A percentile compares a stretch with the other conserved stretches of the same genome.
Evolutionary conservation across 2,329 filamentous ascomycete genomes (phyloP).

Genomic region (Aspergillus fischeri): DNA sequence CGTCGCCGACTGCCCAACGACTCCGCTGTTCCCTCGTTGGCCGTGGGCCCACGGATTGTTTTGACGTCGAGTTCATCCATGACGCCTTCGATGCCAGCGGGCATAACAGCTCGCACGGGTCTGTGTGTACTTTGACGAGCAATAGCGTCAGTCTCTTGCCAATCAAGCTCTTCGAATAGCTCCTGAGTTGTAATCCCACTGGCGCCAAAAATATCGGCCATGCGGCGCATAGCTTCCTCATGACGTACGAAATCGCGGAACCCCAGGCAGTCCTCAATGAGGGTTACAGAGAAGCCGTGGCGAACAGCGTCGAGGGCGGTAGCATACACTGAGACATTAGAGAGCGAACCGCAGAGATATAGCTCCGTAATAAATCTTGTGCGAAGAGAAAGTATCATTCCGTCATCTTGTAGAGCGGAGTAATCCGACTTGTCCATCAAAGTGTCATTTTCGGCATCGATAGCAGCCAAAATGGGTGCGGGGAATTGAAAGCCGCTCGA

Average conservation of each 20-base stretch:
- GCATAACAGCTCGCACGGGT: conserved; percentile 13
- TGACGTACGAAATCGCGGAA: conserved; percentile 69
- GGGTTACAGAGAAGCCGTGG: conserved; percentile 80
- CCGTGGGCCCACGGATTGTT: conserved; percentile 7
- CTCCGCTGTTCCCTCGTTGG: conserved; percentile 8
- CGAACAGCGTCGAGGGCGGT: conserved; percentile 86
- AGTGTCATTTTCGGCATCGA: conserved; percentile 50
- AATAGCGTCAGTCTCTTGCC: conserved; percentile 39
- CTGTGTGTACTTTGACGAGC: conserved; percentile 18
- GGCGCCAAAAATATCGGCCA: conserved; percentile 72
- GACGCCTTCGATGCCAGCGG: conserved; percentile 32
- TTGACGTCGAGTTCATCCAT: conserved; percentile 33
- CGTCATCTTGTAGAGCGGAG: conserved; percentile 76
- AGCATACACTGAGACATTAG: conserved; percentile 84
- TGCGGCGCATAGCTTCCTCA: conserved; percentile 63
- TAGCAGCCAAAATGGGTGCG: conserved; percentile 46
- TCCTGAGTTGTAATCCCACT: conserved; percentile 58
- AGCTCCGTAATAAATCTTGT: conserved; percentile 84
- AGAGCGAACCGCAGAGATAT: conserved; percentile 81
- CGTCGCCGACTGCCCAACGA: conserved; percentile 4
- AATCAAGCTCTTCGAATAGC: conserved; percentile 50
- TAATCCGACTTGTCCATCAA: conserved; percentile 71
- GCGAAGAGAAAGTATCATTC: conserved; percentile 71
- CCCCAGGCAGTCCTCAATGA: conserved; percentile 85
- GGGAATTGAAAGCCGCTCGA: conserved; percentile 48